phyloP scores from a whole-genome alignment of 768 basidiomycete species.

The Lactarius tabidus region DNA sequence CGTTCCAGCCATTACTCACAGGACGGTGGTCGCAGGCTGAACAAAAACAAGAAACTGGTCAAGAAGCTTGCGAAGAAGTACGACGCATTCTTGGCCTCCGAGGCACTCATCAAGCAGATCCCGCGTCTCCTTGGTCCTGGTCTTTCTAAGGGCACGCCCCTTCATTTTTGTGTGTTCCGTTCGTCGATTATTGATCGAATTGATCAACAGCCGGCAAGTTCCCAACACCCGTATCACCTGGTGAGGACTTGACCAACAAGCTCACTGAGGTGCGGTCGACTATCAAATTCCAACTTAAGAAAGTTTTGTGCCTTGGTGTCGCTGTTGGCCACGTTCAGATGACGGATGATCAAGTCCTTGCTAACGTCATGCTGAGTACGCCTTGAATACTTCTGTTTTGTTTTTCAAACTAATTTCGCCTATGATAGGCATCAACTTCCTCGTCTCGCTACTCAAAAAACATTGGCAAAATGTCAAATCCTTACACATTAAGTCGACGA shows the following conservation, averaged over 20 bases:
- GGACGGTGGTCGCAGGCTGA: slow-evolving; percentile 53
- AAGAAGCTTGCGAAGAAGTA: slow-evolving; percentile 99
- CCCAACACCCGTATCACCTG: slow-evolving; percentile 93
- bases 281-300: slow-evolving; percentile 99
- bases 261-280: slow-evolving; percentile 94
- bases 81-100: slow-evolving; percentile 97
- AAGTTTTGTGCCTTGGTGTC: slow-evolving; percentile 97
- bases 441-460: slow-evolving; percentile 98
- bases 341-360: slow-evolving; percentile 95
- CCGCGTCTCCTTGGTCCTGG: slow-evolving; percentile 99
- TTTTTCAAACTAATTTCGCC: background rate
- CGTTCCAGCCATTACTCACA: background rate
- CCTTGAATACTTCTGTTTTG: slow-evolving; percentile 6
- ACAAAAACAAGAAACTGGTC: slow-evolving; percentile 99
- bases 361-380: slow-evolving; percentile 95
- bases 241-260: slow-evolving; percentile 88
- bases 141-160: slow-evolving; percentile 86
- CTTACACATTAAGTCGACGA: slow-evolving; percentile 96
- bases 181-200: background rate
- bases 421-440: slow-evolving; percentile 99
- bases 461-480: slow-evolving; percentile 99
- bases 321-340: slow-evolving; percentile 98
- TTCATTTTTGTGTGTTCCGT: background rate
- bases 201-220: slow-evolving; percentile 97
- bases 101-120: slow-evolving; percentile 98